phyloP scores from a whole-genome alignment of 257 asterid species.

The Orobanche coerulescens region DNA sequence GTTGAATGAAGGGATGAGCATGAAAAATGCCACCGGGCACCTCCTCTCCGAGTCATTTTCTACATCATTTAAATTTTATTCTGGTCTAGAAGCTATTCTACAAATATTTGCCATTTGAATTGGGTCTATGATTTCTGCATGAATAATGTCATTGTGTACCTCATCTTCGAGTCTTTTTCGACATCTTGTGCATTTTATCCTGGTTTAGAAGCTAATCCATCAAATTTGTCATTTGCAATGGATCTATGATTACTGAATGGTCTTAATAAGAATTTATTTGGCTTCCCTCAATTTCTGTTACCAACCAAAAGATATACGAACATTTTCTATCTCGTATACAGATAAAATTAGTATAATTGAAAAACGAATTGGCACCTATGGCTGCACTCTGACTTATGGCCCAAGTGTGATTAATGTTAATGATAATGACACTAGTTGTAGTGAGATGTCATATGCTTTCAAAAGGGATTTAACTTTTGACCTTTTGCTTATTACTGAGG shows the following conservation, averaged over 20 bases:
- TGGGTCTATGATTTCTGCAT: background rate
- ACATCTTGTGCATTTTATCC: background rate
- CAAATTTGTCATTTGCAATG: background rate
- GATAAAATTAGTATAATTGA: background rate
- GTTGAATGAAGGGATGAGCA: slow-evolving; percentile 8
- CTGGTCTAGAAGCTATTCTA: background rate
- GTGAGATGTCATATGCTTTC: slow-evolving; percentile 1
- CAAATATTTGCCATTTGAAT: background rate
- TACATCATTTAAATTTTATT: background rate
- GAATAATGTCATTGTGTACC: background rate
- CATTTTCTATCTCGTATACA: background rate
- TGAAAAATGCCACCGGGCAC: background rate
- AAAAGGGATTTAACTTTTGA: background rate
- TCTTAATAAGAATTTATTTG: background rate
- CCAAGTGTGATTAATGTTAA: background rate
- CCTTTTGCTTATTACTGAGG: slow-evolving; percentile 1
- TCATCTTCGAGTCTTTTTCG: background rate
- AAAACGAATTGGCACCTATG: background rate
- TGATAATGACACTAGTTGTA: background rate
- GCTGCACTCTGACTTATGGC: background rate
- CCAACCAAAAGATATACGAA: background rate
- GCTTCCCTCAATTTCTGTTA: background rate
- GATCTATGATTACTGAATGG: background rate
- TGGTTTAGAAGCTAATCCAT: background rate
- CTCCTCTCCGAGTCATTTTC: background rate